Base-by-base conservation (phyloP, 208 protist genomes). In the Crithidia expoeki region DNA sequence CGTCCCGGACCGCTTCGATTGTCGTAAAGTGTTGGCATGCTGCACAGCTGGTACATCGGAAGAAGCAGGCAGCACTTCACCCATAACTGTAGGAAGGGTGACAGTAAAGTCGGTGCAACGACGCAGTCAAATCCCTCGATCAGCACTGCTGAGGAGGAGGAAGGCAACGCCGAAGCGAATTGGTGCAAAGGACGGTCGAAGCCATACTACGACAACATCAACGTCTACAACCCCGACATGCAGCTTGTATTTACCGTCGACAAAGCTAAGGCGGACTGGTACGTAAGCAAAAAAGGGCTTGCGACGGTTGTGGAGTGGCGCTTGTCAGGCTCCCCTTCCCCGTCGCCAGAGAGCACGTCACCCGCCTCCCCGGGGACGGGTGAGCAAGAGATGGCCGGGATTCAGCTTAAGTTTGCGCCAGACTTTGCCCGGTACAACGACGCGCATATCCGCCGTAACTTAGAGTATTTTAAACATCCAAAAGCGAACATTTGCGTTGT, bases 151-250 rank as follows among this genome's bases (percentile, higher is more conserved):
- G 47, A 3, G 27, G 34, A 70, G 25, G 2, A 38, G 33, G 23
- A 65, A 6, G 28, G 38, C 10, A 46, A 3, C 23, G 40, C 19
- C 12, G 52, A 66, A 16, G 14, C 40, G 4, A 28, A 14, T 28
- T 85, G 68, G 58, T 80, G 64, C 68, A 83, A 76, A 33, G 80
- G 76, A 2, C 72, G 83, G 7, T 38, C 67, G 16, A 86, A 77
- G 38, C 83, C 76, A 61, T 89, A 87, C 70, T 89, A 92, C 49
- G 83, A 88, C 62, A 92, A 92, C 61, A 84, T 92, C 36, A 78
- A 68, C 58, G 80, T 86, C 44, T 87, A 81, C 55, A 71, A 80
- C 47, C 56, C 68, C 21, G 53, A 80, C 17, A 81, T 79, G 71
- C 28, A 74, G 25, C 74, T 89, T 30, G 76, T 83, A 32, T 88